These are phyloP conservation scores for Jatropha curcas DNA, from an alignment of 345 rosid genomes.

Conservation along the genomic window DNA sequence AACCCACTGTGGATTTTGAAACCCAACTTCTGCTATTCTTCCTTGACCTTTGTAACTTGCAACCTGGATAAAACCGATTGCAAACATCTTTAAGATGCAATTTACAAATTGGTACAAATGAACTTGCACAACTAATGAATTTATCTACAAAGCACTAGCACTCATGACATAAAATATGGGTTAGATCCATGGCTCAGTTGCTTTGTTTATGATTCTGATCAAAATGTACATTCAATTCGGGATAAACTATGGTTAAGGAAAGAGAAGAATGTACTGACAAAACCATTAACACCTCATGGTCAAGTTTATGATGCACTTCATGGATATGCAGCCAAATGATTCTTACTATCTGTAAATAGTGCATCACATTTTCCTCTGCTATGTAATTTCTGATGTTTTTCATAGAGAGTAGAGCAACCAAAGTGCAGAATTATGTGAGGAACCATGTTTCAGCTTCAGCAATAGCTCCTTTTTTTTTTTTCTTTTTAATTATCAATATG, in stretches of 20 bases:
- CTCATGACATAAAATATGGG: background rate
- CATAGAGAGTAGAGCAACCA: background rate
- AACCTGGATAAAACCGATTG: constrained; percentile 45
- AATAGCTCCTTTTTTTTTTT: too few relatives aligned
- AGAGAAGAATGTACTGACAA: background rate
- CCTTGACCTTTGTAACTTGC: constrained; percentile 89
- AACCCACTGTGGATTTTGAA: constrained; percentile 81
- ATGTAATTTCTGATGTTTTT: background rate
- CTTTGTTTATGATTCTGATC: background rate
- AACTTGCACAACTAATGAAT: background rate
- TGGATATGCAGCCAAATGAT: background rate
- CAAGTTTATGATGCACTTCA: background rate
- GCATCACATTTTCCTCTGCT: background rate
- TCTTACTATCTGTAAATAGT: background rate
- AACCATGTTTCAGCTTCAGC: constrained; percentile 9
- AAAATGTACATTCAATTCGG: background rate
- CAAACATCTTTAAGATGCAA: background rate
- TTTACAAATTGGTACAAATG: background rate
- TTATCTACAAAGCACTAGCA: background rate
- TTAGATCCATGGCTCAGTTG: background rate
- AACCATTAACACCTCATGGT: background rate
- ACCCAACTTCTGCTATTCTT: constrained; percentile 84
- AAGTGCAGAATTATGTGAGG: background rate
- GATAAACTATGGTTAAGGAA: background rate
- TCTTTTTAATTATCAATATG: background rate